These are phyloP conservation scores for Cladosporium sp. DNA, from an alignment of 2,329 filamentous ascomycete genomes.

Conservation along the genomic window DNA sequence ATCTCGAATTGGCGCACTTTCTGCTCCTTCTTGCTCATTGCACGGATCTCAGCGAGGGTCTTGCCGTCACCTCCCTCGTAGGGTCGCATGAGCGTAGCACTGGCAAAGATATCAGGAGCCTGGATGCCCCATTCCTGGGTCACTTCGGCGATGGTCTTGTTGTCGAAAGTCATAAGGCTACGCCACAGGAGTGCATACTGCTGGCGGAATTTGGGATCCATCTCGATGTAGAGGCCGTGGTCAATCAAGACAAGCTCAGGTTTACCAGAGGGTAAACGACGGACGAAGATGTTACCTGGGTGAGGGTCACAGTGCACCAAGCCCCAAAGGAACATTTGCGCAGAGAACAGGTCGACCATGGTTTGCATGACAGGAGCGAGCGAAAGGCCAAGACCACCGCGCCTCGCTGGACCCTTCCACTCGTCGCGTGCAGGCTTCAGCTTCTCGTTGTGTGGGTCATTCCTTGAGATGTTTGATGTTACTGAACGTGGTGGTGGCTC, in stretches of 20 bases:
- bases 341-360: constrained; percentile 95
- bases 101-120: constrained; percentile 87
- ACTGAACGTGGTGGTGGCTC: constrained; percentile 46
- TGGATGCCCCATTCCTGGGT: constrained; percentile 83
- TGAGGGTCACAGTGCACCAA: constrained; percentile 96
- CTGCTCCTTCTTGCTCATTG: constrained; percentile 59
- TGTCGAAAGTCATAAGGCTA: constrained; percentile 89
- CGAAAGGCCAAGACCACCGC: constrained; percentile 80
- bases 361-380: constrained; percentile 91
- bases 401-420: constrained; percentile 72
- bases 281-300: constrained; percentile 95
- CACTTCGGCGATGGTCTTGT: constrained; percentile 71
- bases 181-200: constrained; percentile 94
- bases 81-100: constrained; percentile 83
- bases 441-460: constrained; percentile 57
- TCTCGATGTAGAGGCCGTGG: constrained; percentile 93
- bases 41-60: constrained; percentile 54
- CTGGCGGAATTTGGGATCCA: constrained; percentile 78
- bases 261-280: constrained; percentile 76
- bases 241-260: constrained; percentile 94
- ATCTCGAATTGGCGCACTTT: constrained; percentile 72
- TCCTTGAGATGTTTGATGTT: constrained; percentile 35
- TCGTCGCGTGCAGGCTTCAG: constrained; percentile 78
- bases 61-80: constrained; percentile 81
- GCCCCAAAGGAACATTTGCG: constrained; percentile 97